Conservation (phyloP, 2,329 filamentous ascomycete genomes). For the Raffaelea ambrosiae region DNA sequence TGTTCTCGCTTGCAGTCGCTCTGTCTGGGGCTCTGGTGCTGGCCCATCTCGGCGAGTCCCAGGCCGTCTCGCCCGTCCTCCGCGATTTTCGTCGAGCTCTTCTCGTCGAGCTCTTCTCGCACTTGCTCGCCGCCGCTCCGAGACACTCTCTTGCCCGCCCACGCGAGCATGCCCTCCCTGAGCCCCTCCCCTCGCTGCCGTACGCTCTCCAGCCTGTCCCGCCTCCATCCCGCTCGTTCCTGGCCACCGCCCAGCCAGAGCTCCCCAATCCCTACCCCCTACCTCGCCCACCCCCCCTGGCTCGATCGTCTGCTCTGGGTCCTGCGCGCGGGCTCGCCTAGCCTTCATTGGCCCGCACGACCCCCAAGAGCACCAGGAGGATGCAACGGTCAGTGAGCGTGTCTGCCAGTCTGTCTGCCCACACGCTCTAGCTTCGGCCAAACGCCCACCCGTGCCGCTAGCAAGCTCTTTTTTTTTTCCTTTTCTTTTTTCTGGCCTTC, state of each 20-base stretch:
- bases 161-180: too few relatives aligned
- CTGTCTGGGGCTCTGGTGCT: too few relatives aligned
- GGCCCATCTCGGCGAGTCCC: too few relatives aligned
- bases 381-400: neutral
- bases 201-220: too few relatives aligned
- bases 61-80: too few relatives aligned
- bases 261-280: too few relatives aligned
- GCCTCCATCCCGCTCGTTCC: neutral
- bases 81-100: too few relatives aligned
- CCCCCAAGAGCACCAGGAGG: neutral
- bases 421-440: neutral
- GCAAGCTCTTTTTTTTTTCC: neutral
- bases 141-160: too few relatives aligned
- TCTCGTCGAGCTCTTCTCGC: neutral
- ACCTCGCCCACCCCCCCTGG: neutral
- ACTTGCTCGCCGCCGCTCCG: too few relatives aligned
- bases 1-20: too few relatives aligned
- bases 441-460: neutral
- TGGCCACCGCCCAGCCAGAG: too few relatives aligned
- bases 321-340: neutral
- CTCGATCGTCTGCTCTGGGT: neutral
- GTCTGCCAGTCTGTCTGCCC: neutral
- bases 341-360: neutral
- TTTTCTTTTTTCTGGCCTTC: neutral
- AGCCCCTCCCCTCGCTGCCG: too few relatives aligned